Evolutionary conservation across 441 rosid genomes (phyloP), one percentile per base, ranked within the genome.

Genomic region (Erodium moschatum): DNA sequence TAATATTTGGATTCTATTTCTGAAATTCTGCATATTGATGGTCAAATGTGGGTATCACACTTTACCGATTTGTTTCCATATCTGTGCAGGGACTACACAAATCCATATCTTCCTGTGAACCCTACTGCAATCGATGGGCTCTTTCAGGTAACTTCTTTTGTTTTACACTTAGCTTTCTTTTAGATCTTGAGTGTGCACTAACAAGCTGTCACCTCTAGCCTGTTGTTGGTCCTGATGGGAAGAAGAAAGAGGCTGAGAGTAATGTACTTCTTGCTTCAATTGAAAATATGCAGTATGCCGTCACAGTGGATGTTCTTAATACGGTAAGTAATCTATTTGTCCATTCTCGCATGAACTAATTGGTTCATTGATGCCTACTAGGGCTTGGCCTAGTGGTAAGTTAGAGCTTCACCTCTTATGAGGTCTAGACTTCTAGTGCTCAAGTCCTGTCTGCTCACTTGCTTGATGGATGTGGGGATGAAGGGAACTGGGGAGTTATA

Each of bases 211-310:
- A 60, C 65, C 73, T 76, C 69, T 84, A 89, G 97, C 88, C 90
- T 80, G 80, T 73, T 73, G 79, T 89, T 66, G 97, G 96, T 77
- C 91, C 94, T 64, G 98, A 93, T 73, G 97, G 98, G 65, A 93
- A 84, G 86, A 93, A 77, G 82, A 85, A 78, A 75, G 98, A 93
- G 79, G 79, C 87, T 67, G 92, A 91, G 87, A 91, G 96, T 79
- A 94, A 94, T 65, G 97, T 94, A 63, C 91, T 94, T 71, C 97
- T 94, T 77, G 99, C 92, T 74, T 78, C 96, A 31, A 87, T 94
- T 68, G 99, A 89, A 83, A 94, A 91, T 75, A 94, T 94, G 99
- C 99, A 89, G 81, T 94, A 94, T 81, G 99, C 94, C 71, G 97
- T 94, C 64, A 91, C 99, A 10, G 89, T 91, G 71, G 97, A 94